phyloP scores from a whole-genome alignment of 1,284 basidiomycete genomes.

The Ceratobasidium sp. region DNA sequence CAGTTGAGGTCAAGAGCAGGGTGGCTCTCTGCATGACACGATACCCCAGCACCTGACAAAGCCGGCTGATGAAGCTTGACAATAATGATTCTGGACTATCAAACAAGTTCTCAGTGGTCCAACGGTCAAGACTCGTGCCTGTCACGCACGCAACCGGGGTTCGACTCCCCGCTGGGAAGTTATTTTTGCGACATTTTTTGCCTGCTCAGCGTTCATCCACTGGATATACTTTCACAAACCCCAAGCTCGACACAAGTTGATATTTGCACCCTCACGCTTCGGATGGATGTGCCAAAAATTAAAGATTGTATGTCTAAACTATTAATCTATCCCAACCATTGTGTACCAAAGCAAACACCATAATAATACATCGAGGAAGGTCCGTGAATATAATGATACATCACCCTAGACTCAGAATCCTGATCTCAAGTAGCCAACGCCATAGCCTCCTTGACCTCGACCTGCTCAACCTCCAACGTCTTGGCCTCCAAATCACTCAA shows the following conservation, averaged over 20 bases:
- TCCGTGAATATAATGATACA: no score
- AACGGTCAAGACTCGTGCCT: no score
- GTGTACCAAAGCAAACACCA: no score
- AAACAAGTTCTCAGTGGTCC: constrained; percentile 44
- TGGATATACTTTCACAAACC: not conserved
- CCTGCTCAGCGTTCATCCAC: not conserved
- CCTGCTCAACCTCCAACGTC: constrained; percentile 11
- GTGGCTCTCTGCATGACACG: not conserved
- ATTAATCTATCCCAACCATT: no score
- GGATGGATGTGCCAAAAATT: no score
- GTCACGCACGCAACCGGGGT: no score
- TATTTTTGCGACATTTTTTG: not conserved
- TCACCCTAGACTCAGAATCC: no score
- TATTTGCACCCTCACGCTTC: no score
- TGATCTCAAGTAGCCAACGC: not conserved
- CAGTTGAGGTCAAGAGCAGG: not conserved
- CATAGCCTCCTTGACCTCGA: not conserved
- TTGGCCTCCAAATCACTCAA: constrained; percentile 13
- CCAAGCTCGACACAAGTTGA: not conserved
- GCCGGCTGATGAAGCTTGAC: not conserved
- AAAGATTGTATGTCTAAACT: no score
- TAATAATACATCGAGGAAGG: no score
- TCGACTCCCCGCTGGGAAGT: constrained; percentile 44
- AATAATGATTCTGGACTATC: not conserved
- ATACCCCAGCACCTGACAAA: not conserved